Evolutionary conservation across 1,284 basidiomycete species (phyloP), one percentile per base, ranked within the genome.

Genomic region (Violaceomyces palustris): DNA sequence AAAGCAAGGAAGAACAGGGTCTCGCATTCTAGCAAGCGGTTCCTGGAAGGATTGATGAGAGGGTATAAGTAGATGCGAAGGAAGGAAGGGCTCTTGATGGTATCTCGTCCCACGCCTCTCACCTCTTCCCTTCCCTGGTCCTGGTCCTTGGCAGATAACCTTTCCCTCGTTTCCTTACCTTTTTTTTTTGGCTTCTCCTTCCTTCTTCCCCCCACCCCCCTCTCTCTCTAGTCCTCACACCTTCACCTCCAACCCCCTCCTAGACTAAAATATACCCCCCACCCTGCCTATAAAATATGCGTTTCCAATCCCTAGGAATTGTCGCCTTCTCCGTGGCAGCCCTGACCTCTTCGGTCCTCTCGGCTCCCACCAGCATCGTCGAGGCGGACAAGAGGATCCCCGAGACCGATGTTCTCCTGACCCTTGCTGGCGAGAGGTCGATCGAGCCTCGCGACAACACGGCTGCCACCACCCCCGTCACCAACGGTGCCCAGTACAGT

Each of bases 401-500:
- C 23, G 48, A 47, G 2, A 22, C 30, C 4, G 54, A 36, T 24
- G 42, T 57, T 1, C 50, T 42, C 28, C 44, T 35, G 32, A 35
- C 55, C 6, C 27, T 50, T 26, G 31, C 41, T 21, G 40, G 9
- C 35, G 50, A 7, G 27, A 45, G 8, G 24, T 24, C 1, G 50
- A 58, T 44, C n/a, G 18, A 35, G 3, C 25, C 23, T 3, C 39
- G 45, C 24, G 41, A 43, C 28, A 58, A 45, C 41, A 46, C 39
- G 5, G 50, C 42, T 5, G 12, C 55, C 6, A 39, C 55, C 25
- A 40, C 50, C 3, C 42, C 50, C 11, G 28, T 58, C 17, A 42
- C 40, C 25, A 40, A 50, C 50, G 52, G 47, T 27, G 33, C 44
- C 40, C 50, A 58, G 44, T 54, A 55, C 44, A 25, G 26, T 4